Evolutionary conservation across 2,329 filamentous ascomycete species (phyloP), one percentile per base, ranked within the genome.

Genomic region (Septoria linicola): DNA sequence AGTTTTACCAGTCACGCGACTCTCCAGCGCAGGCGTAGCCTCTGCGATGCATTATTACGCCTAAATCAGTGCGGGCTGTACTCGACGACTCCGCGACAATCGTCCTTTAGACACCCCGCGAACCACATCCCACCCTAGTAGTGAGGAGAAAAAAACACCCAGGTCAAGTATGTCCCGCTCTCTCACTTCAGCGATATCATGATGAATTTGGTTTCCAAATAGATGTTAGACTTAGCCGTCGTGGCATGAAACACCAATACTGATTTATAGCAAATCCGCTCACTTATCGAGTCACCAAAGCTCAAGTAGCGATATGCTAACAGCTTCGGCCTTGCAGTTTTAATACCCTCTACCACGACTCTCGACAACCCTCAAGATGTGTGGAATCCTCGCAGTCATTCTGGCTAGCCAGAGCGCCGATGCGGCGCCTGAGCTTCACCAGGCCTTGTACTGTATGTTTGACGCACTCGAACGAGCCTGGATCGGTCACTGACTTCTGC

Each of bases 361-460:
- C 10, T 25, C 20, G 5, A n/a, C 7, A 30, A 25, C 30, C 30
- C 14, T 34, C 66, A 73, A 56, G 27, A 78, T 78, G 75, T 78
- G 75, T 59, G 75, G 76, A 43, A 77, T 78, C 59, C 73, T 77
- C 58, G 75, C 72, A 19, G 71, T 75, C 39, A 77, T 77, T 57
- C 71, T 76, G 30, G 66, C 64, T 57, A 71, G 74, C 53, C 66
- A 68, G 53, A 65, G 68, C 53, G 71, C 62, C 19, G 65, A 68
- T 16, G 68, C 66, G 19, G 68, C 67, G 14, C 65, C 65, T 14
- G 68, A 70, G 55, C 54, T 70, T 3, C 68, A 70, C 57, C 68
- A 69, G 51, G 68, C 68, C 3, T 59, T 69, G 10, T 70, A 68
- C 61, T 68, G 44, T 47, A 47, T 5, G 44, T 32, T 21, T 3